Evolutionary conservation across 257 asterid species (phyloP), one percentile per base, ranked within the genome.

Genomic region (Nicotiana noctiflora): DNA sequence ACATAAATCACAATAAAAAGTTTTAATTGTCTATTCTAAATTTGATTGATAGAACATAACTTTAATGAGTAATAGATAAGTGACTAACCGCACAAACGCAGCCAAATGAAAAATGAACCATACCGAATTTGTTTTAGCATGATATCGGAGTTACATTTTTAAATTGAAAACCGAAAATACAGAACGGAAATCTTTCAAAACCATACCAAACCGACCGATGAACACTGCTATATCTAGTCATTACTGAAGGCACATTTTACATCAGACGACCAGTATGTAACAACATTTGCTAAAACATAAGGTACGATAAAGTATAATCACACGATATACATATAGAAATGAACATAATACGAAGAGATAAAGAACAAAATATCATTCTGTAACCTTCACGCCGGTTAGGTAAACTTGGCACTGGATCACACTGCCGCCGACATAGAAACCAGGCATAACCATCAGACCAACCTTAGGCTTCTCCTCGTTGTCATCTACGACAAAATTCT

Each of bases 361-460:
- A 25, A 63, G 49, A 9, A 51, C 81, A 9, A 52, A 40, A 29
- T 40, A 77, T 94, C 88, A 94, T 70, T 92, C 99, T 1, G 82
- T 80, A 12, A 89, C 90, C 83, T 90, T 91, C 83, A 94, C 82
- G 32, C 94, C 99, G 1, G 93, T 92, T 57, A 91, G 89, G 84
- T 96, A 96, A 82, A 94, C 99, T 88, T 90, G 97, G 84, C 97
- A 83, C 83, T 90, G 98, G 82, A 96, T 91, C 80, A 91, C 91
- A 72, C 91, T 90, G 76, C 98, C 98, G n/a, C 93, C 93, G 56
- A 92, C 91, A 97, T 98, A 94, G 81, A 96, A 96, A 10, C 99
- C 99, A 1, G 99, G 99, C 98, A 92, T 94, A 6, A 96, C 98
- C 98, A 94, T 92, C 80, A 96, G 70, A 51, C 97, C 98, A 0